A percentile compares a stretch with the other conserved stretches of the same genome.
Conservation (phyloP, 257 asterid genomes). For the Scutellaria barbata region DNA sequence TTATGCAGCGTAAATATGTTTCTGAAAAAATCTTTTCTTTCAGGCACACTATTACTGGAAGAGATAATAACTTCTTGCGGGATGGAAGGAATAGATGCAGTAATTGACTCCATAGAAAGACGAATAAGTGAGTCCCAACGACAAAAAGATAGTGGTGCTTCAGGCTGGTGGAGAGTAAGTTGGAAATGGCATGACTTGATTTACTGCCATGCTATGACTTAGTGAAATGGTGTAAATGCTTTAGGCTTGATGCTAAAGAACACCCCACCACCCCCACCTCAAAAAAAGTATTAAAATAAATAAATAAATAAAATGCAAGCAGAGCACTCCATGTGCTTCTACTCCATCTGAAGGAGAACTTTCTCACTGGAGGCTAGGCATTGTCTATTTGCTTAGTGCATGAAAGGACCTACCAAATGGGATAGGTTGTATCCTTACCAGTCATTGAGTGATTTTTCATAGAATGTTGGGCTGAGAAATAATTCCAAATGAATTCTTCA, state of each 20-base stretch:
- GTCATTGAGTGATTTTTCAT: not conserved
- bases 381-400: constrained; percentile 5
- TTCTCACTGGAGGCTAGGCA: not conserved
- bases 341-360: constrained; percentile 11
- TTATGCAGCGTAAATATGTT: constrained; percentile 12
- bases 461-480: constrained; percentile 4
- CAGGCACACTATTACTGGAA: constrained; percentile 87
- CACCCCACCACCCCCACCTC: not conserved
- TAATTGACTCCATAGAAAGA: constrained; percentile 73
- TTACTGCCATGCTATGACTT: not conserved
- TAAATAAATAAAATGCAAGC: not conserved
- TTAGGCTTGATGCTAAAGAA: constrained; percentile 6
- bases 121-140: constrained; percentile 84
- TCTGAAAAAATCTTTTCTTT: constrained; percentile 31
- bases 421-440: not conserved
- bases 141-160: constrained; percentile 70
- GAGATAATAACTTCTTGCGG: constrained; percentile 74
- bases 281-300: not conserved
- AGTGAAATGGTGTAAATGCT: constrained; percentile 21
- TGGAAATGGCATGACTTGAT: constrained; percentile 20
- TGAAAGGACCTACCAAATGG: constrained; percentile 11
- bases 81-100: constrained; percentile 76
- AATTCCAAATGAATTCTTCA: not conserved
- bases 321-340: not conserved
- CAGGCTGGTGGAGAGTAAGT: constrained; percentile 98